Evolutionary conservation across 768 basidiomycete species (phyloP).

Genomic region (Paxillus rubicundulus): DNA sequence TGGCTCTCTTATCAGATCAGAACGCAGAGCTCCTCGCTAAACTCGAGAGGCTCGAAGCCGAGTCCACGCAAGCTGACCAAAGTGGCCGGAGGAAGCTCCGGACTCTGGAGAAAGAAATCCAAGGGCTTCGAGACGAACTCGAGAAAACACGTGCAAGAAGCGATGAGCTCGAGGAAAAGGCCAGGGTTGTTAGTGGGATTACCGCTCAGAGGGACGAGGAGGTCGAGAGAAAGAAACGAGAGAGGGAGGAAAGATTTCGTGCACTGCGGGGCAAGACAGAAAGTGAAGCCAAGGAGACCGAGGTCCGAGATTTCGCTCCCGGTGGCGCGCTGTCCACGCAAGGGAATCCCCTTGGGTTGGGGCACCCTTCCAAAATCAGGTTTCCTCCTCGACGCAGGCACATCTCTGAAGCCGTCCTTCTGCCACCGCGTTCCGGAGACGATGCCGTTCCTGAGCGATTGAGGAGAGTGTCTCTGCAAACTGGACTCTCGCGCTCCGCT

Average conservation of each 20-base stretch:
- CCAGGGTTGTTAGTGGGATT: conserved; percentile 39
- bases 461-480: conserved; percentile 18
- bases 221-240: conserved; percentile 27
- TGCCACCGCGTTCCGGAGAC: conserved; percentile 8
- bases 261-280: conserved; percentile 45
- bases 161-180: conserved; percentile 68
- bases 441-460: conserved; percentile 11
- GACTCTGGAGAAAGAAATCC: conserved; percentile 79
- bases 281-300: conserved; percentile 29
- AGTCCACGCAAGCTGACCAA: conserved; percentile 63
- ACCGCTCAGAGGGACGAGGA: conserved; percentile 29
- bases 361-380: conserved; percentile 15
- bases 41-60: conserved; percentile 71
- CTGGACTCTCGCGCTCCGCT: conserved; percentile 23
- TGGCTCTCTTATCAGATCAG: conserved; percentile 74
- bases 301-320: conserved; percentile 62
- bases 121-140: conserved; percentile 66
- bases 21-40: conserved; percentile 78
- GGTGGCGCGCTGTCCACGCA: conserved; percentile 40
- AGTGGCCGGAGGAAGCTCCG: conserved; percentile 67
- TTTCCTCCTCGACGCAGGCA: conserved; percentile 26
- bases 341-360: not conserved
- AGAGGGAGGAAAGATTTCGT: conserved; percentile 51
- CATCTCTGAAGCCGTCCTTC: conserved; percentile 26
- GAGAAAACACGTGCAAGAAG: conserved; percentile 72